Conservation (phyloP, 768 basidiomycete genomes). For the Lyophyllum semitale region DNA sequence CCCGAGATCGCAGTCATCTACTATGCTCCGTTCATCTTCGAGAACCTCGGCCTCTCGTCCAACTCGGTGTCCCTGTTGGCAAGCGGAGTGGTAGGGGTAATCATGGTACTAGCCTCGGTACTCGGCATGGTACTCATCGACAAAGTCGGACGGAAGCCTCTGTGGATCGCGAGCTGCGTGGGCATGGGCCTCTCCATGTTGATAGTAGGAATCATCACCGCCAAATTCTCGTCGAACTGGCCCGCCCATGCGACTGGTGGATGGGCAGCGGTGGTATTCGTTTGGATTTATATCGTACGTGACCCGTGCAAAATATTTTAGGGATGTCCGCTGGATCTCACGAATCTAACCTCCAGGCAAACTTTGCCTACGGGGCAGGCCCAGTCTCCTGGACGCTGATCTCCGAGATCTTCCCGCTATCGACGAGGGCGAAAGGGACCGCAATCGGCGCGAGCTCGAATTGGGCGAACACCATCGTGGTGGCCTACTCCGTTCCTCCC, state of each 20-base stretch:
- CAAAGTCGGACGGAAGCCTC: constrained; percentile 38
- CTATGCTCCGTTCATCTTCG: constrained; percentile 33
- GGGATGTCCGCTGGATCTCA: not conserved
- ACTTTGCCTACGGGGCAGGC: constrained; percentile 14
- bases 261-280: constrained; percentile 33
- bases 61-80: constrained; percentile 42
- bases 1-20: constrained; percentile 10
- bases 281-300: constrained; percentile 43
- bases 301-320: constrained; percentile 29
- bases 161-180: constrained; percentile 39
- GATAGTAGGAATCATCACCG: constrained; percentile 15
- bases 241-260: constrained; percentile 20
- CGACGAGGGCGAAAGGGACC: constrained; percentile 40
- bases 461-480: constrained; percentile 39
- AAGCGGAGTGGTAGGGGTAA: constrained; percentile 38
- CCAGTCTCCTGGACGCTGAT: constrained; percentile 30
- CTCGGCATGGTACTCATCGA: constrained; percentile 38
- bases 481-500: constrained; percentile 29
- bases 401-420: constrained; percentile 44
- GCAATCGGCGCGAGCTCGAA: constrained; percentile 42
- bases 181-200: constrained; percentile 28
- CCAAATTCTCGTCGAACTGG: constrained; percentile 23
- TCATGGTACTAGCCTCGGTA: constrained; percentile 33
- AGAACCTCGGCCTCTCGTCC: constrained; percentile 39
- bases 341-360: not conserved